Base-by-base conservation (phyloP, 345 rosid species). In the Brassica nigra region DNA sequence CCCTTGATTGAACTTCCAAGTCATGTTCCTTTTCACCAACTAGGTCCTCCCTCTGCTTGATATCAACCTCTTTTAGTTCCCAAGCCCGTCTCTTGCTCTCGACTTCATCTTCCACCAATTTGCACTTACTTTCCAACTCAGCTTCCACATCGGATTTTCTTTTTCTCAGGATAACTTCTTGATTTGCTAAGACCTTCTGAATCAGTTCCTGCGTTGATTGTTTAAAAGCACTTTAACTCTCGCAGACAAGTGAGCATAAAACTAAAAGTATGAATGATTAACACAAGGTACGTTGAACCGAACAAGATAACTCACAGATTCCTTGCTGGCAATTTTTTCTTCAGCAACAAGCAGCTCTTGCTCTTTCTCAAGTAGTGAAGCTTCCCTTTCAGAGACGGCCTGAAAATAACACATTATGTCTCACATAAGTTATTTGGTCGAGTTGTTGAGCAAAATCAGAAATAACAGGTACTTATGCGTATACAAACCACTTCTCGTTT, bases 21-120 rank as follows among this genome's bases (percentile, higher is more conserved):
- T 93, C 97, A 84, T 93, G 92, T 75, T 89, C 99, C 83, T 83
- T 93, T 74, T 95, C 98, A 61, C 39, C 66, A 44, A 89, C 80
- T n/a, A 83, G 78, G 63, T 90, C 95, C 83, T 90, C 99, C 75
- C 85, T 82, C 74, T 89, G 88, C 67, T 62, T 77, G 68, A 95
- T 81, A 82, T 95, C 99, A 83, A 95, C 75, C 84, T 93, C 98
- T 78, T 82, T 90, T 81, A 95, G 85, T 77, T 95, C 98, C 91
- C 92, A 93, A 52, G 90, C 94, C 33, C 99, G 90, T 85, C 92
- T 90, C 87, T 88, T 95, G 31, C 83, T 83, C 80, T 91, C 99
- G 44, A 93, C 81, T 78, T 93, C 99, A 83, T 89, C 90, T 74
- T 93, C 99, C 80, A 82, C 91, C 80, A 81, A 36, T 83, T 89